Conservation (phyloP, 805 yeast species). For the Cyberlindnera euphorbiae region DNA sequence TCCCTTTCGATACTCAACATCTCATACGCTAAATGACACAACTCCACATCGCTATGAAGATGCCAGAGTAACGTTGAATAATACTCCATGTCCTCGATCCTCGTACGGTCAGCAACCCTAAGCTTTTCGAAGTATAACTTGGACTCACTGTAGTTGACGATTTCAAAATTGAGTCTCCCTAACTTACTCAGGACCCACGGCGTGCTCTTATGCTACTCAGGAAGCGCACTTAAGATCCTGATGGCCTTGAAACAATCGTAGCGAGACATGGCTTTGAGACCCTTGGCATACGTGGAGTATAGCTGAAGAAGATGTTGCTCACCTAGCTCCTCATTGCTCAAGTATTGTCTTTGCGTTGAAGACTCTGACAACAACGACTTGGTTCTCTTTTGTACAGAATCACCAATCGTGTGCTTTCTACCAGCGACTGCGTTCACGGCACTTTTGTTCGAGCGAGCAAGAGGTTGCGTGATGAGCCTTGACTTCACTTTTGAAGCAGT, state of each 20-base stretch:
- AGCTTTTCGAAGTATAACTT: constrained; percentile 58
- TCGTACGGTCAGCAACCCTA: constrained; percentile 66
- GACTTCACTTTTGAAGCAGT: constrained; percentile 44
- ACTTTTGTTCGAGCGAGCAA: constrained; percentile 17
- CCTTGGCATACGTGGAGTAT: constrained; percentile 53
- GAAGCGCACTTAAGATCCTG: constrained; percentile 57
- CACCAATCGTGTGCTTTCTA: constrained; percentile 10
- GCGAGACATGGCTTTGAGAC: constrained; percentile 52
- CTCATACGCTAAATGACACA: constrained; percentile 81
- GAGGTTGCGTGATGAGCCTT: constrained; percentile 41
- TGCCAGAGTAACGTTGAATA: constrained; percentile 94
- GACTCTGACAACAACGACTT: constrained; percentile 13
- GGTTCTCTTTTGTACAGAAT: constrained; percentile 18
- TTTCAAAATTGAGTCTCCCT: constrained; percentile 82
- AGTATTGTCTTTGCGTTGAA: constrained; percentile 13
- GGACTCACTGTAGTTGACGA: constrained; percentile 77
- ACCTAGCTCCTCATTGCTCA: constrained; percentile 23
- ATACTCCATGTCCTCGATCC: constrained; percentile 85
- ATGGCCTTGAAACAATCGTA: constrained; percentile 83
- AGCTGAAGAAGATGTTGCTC: constrained; percentile 43
- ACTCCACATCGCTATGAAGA: constrained; percentile 69
- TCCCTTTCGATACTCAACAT: constrained; percentile 57
- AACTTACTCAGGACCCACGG: constrained; percentile 83
- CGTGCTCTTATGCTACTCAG: constrained; percentile 56
- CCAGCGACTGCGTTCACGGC: constrained; percentile 7